phyloP scores from a whole-genome alignment of 2,329 filamentous ascomycete genomes.

The Penicillium occitanis region DNA sequence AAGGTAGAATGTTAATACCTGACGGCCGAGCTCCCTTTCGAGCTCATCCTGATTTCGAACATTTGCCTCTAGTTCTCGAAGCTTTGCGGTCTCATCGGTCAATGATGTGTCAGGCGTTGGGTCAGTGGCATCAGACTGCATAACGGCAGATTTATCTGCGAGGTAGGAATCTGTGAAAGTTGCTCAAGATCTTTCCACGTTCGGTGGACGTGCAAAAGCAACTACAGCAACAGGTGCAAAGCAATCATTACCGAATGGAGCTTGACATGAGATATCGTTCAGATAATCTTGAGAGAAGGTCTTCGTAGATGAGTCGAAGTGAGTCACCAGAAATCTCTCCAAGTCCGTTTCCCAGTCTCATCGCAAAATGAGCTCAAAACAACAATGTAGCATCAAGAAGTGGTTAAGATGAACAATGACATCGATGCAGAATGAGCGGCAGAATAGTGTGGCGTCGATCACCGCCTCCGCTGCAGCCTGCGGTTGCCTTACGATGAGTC shows the following conservation, averaged over 20 bases:
- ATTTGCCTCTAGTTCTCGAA: conserved; percentile 64
- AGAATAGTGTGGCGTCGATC: conserved; percentile 18
- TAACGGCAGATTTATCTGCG: not conserved
- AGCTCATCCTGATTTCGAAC: conserved; percentile 86
- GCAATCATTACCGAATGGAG: conserved; percentile 3
- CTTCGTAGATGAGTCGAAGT: not conserved
- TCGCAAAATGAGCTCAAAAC: not conserved
- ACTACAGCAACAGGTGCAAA: not conserved
- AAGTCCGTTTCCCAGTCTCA: not conserved
- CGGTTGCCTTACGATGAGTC: conserved; percentile 18
- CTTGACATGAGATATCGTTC: not conserved
- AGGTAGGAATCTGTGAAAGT: not conserved
- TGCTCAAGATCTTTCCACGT: not conserved
- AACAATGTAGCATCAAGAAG: not conserved
- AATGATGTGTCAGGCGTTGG: not conserved
- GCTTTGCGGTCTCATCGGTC: conserved; percentile 56
- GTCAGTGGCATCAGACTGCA: not conserved
- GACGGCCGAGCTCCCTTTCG: conserved; percentile 76
- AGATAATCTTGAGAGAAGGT: not conserved
- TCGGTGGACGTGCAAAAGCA: not conserved
- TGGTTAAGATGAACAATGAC: not conserved
- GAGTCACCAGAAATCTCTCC: not conserved
- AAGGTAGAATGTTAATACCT: conserved; percentile 36
- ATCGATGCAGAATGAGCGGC: conserved; percentile 11
- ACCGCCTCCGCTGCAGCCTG: conserved; percentile 16